phyloP scores from a whole-genome alignment of 2,329 filamentous ascomycete species.

The Nemania sp. region DNA sequence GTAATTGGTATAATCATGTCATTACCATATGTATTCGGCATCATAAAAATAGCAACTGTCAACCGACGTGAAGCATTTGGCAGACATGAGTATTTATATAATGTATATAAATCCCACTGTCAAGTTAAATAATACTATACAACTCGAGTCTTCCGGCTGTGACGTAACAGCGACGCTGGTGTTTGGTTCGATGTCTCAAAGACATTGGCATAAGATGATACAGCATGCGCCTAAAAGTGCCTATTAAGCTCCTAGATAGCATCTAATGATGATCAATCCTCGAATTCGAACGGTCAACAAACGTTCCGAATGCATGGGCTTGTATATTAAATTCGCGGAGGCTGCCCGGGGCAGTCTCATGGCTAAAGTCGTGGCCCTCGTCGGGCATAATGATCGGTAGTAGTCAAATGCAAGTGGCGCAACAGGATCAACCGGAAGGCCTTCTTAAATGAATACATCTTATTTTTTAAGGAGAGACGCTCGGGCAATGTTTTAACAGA shows the following conservation, averaged over 20 bases:
- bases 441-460: neutral
- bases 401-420: neutral
- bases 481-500: neutral
- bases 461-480: neutral
- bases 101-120: neutral
- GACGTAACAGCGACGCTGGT: neutral
- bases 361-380: conserved; percentile 18
- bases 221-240: conserved; percentile 1
- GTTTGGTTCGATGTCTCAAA: conserved; percentile 26
- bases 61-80: no score
- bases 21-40: no score
- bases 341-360: neutral
- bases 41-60: no score
- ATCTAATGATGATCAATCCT: neutral
- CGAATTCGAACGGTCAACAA: neutral
- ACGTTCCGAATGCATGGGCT: conserved; percentile 11
- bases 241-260: neutral
- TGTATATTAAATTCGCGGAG: conserved; percentile 9
- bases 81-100: no score
- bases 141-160: neutral
- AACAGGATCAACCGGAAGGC: neutral
- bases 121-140: neutral
- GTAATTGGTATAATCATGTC: neutral
- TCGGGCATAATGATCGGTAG: conserved; percentile 17
- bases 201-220: conserved; percentile 13